A percentile compares a stretch with the other conserved stretches of the same genome.
phyloP scores from a whole-genome alignment of 495 filamentous ascomycete species.

The Podospora pseudoanserina region DNA sequence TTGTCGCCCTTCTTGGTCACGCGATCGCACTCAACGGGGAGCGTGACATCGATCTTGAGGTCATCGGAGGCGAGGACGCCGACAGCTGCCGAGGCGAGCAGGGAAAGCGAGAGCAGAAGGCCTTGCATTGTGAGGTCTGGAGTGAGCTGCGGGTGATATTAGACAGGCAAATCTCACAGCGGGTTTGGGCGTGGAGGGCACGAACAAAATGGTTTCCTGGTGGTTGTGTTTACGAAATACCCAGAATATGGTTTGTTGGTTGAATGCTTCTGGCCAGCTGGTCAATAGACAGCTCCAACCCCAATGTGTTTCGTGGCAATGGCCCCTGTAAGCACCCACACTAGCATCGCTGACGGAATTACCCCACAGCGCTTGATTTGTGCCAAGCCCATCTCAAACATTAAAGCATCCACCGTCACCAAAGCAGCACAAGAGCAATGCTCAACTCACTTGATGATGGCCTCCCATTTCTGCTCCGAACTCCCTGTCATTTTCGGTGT shows the following conservation, averaged over 20 bases:
- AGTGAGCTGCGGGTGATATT: neutral
- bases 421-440: neutral
- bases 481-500: neutral
- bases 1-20: conserved; percentile 73
- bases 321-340: neutral
- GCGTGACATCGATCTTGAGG: conserved; percentile 71
- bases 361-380: neutral
- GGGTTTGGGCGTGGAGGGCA: neutral
- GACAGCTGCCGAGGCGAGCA: conserved; percentile 51
- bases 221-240: neutral
- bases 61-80: conserved; percentile 50
- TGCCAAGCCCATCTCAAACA: neutral
- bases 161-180: neutral
- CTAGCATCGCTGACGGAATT: neutral
- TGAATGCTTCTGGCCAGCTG: neutral
- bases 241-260: neutral
- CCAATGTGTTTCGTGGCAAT: neutral
- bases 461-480: neutral
- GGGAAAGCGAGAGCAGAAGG: conserved; percentile 54
- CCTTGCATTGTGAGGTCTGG: conserved; percentile 47
- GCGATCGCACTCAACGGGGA: conserved; percentile 62
- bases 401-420: neutral
- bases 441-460: neutral
- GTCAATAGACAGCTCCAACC: neutral
- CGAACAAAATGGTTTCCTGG: neutral